phyloP scores from a whole-genome alignment of 2,329 filamentous ascomycete genomes.

The Pseudopithomyces chartarum region DNA sequence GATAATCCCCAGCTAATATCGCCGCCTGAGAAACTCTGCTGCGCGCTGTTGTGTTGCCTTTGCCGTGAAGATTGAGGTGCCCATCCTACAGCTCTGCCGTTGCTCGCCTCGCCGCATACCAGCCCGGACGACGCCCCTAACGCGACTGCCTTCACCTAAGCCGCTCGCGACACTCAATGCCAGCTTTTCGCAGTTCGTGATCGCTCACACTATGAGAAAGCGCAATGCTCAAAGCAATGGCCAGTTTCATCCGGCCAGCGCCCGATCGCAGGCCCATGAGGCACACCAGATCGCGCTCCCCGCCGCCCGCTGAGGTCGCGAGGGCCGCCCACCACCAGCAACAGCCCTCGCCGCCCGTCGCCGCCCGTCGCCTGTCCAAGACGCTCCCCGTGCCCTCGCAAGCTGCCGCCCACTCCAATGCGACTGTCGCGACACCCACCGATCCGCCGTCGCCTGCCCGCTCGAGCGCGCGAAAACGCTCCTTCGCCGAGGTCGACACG shows the following conservation, averaged over 20 bases:
- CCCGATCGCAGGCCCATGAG: constrained; percentile 36
- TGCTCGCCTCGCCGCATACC: constrained; percentile 4
- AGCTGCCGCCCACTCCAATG: constrained; percentile 23
- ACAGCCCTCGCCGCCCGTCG: constrained; percentile 21
- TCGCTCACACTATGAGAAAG: constrained; percentile 31
- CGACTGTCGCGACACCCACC: constrained; percentile 20
- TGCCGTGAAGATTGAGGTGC: background rate
- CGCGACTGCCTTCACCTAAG: constrained; percentile 30
- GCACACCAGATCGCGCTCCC: constrained; percentile 33
- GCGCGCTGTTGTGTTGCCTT: background rate
- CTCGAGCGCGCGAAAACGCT: constrained; percentile 36
- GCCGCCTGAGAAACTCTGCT: background rate
- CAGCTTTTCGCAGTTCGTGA: constrained; percentile 18
- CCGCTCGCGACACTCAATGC: constrained; percentile 37
- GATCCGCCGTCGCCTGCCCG: constrained; percentile 20
- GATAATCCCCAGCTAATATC: background rate
- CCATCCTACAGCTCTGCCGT: background rate
- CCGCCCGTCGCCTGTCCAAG: constrained; percentile 35
- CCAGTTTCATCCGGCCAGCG: constrained; percentile 36
- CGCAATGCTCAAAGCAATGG: constrained; percentile 33
- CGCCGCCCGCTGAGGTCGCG: constrained; percentile 27
- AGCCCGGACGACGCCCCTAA: constrained; percentile 36
- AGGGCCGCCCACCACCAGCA: constrained; percentile 23
- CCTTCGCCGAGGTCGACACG: constrained; percentile 32
- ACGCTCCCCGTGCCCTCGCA: constrained; percentile 28